A percentile compares a stretch with the other conserved stretches of the same genome.
Evolutionary conservation across 148 eudicot species (phyloP).

Genomic region (Rhododendron simsii): DNA sequence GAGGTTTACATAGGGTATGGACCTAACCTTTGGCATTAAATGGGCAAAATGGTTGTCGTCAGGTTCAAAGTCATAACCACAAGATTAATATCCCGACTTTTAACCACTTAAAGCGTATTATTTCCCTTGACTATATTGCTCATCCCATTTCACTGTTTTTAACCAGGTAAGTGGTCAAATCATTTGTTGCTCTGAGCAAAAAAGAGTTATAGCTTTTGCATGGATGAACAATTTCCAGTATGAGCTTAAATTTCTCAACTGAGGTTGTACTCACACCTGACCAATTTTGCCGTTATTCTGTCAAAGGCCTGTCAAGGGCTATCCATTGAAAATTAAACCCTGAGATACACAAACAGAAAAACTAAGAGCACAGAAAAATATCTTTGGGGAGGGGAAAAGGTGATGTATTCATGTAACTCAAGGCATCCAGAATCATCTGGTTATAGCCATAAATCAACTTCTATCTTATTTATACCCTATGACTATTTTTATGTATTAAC

Average conservation of each 20-base stretch:
- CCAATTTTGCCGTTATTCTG: background rate
- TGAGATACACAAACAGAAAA: background rate
- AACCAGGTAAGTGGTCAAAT: background rate
- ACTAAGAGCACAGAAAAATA: background rate
- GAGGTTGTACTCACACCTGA: slow-evolving; percentile 1
- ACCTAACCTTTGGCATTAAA: background rate
- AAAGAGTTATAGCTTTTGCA: background rate
- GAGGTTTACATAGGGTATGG: background rate
- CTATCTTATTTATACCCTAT: background rate
- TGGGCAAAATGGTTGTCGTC: background rate
- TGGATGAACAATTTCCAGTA: background rate
- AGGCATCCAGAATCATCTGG: background rate
- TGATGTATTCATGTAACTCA: background rate
- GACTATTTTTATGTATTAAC: background rate
- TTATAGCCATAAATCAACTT: background rate
- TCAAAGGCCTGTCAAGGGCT: background rate
- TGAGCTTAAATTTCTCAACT: background rate
- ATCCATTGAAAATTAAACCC: background rate
- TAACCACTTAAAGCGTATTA: background rate
- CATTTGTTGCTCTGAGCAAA: background rate
- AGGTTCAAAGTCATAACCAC: background rate
- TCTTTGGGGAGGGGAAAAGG: background rate
- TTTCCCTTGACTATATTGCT: background rate
- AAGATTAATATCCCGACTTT: background rate
- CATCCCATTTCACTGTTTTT: background rate